Conservation (phyloP, 805 yeast genomes). For the Nakazawaea wickerhamii region DNA sequence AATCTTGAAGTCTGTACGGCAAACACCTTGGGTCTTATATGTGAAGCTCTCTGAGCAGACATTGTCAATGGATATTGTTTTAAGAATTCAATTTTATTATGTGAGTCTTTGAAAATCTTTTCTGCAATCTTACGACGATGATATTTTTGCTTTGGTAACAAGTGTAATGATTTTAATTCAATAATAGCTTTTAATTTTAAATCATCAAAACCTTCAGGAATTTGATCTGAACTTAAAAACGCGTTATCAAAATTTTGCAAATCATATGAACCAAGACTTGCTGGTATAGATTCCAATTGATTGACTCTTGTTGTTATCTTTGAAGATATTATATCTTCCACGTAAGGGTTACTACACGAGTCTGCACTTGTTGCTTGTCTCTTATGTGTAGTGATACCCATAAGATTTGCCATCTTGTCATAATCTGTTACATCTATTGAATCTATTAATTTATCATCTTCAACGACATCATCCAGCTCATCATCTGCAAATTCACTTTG, state of each 20-base stretch:
- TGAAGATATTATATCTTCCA: conserved; percentile 48
- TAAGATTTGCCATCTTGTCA: conserved; percentile 31
- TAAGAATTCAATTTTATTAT: conserved; percentile 46
- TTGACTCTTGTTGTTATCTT: conserved; percentile 53
- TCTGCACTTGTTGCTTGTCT: conserved; percentile 29
- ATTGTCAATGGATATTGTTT: conserved; percentile 49
- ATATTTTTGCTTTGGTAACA: conserved; percentile 65
- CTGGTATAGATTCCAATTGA: conserved; percentile 62
- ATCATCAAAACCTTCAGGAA: conserved; percentile 44
- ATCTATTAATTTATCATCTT: conserved; percentile 4
- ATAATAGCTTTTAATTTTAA: conserved; percentile 61
- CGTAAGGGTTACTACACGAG: conserved; percentile 42
- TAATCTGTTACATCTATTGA: conserved; percentile 18
- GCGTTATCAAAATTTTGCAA: conserved; percentile 24
- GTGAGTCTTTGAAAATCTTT: conserved; percentile 49
- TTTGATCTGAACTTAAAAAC: conserved; percentile 37
- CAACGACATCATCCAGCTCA: conserved; percentile 8
- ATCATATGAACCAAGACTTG: conserved; percentile 61
- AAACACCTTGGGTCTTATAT: conserved; percentile 61
- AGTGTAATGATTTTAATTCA: conserved; percentile 63
- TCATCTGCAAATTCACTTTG: conserved; percentile 32
- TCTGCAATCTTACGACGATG: conserved; percentile 56
- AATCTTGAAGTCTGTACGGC: conserved; percentile 71
- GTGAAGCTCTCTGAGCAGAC: conserved; percentile 65
- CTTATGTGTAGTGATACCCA: conserved; percentile 32